These are phyloP conservation scores for Adiantum capillusveneris DNA, from an alignment of 75 land plant genomes.

Conservation along the genomic window DNA sequence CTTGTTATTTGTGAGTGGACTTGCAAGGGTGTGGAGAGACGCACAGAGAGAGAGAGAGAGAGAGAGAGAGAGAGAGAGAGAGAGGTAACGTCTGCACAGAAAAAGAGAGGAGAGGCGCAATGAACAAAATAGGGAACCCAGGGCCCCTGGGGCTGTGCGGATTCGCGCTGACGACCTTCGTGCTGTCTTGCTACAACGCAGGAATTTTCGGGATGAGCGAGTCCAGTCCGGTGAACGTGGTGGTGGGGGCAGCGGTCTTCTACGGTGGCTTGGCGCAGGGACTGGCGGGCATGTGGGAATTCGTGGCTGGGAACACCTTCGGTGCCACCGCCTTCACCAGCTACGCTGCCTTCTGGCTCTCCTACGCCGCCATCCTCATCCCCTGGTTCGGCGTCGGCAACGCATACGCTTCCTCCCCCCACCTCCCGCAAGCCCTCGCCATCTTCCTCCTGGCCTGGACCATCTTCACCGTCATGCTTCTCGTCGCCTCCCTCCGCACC, in stretches of 20 bases:
- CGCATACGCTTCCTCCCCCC: neutral
- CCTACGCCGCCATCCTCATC: slow-evolving; percentile 16
- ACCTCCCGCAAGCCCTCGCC: slow-evolving; percentile 8
- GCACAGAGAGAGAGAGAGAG: too few species aligned
- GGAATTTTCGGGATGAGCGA: slow-evolving; percentile 14
- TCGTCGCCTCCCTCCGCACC: slow-evolving; percentile 5
- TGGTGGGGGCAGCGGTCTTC: slow-evolving; percentile 11
- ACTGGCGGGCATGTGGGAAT: slow-evolving; percentile 24
- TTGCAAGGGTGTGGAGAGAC: too few species aligned
- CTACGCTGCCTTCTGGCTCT: slow-evolving; percentile 23
- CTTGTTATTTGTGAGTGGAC: too few species aligned
- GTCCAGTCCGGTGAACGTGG: slow-evolving; percentile 8
- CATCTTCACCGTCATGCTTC: slow-evolving; percentile 16
- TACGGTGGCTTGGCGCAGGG: slow-evolving; percentile 12
- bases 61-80: too few species aligned
- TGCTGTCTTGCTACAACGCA: slow-evolving; percentile 19
- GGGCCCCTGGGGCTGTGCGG: slow-evolving; percentile 17
- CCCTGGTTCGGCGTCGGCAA: slow-evolving; percentile 15
- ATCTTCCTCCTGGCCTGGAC: slow-evolving; percentile 16
- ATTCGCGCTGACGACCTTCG: slow-evolving; percentile 21
- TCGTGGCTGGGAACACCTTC: slow-evolving; percentile 14
- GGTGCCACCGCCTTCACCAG: slow-evolving; percentile 23
- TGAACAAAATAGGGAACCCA: slow-evolving; percentile 8
- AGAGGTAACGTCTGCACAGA: too few species aligned
- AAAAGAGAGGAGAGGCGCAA: too few species aligned